Conservation (phyloP, 2,329 filamentous ascomycete species). For the Atkinsonella texensis region DNA sequence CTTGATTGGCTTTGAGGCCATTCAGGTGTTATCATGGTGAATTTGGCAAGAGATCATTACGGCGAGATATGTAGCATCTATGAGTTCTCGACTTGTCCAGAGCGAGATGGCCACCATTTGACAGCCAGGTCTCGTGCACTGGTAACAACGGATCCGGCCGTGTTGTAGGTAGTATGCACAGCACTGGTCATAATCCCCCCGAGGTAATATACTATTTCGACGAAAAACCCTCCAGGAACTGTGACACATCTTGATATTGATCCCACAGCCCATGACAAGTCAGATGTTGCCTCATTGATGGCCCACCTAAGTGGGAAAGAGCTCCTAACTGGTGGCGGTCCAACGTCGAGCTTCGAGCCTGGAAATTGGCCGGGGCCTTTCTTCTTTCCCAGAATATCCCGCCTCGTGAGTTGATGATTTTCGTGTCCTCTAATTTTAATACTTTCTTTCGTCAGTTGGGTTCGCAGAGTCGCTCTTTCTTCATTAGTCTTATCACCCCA, state of each 20-base stretch:
- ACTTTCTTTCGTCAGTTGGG: slow-evolving; percentile 16
- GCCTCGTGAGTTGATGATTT: slow-evolving; percentile 15
- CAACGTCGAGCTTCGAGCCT: slow-evolving; percentile 14
- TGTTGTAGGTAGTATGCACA: not conserved
- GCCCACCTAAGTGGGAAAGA: slow-evolving; percentile 15
- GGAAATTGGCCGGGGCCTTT: slow-evolving; percentile 16
- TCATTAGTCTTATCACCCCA: slow-evolving; percentile 35
- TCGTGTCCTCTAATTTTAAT: slow-evolving; percentile 15
- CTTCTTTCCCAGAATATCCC: slow-evolving; percentile 13
- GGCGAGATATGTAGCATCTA: too few species aligned
- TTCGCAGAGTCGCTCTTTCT: slow-evolving; percentile 12
- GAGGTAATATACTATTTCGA: not conserved
- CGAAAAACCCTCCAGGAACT: not conserved
- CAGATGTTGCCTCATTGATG: slow-evolving; percentile 9
- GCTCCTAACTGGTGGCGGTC: slow-evolving; percentile 9
- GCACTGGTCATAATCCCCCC: not conserved
- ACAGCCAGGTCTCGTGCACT: not conserved
- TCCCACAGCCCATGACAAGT: slow-evolving; percentile 11
- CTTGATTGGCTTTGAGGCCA: too few species aligned
- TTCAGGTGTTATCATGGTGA: too few species aligned
- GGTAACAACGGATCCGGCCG: not conserved
- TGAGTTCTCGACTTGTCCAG: not conserved
- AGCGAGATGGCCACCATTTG: not conserved
- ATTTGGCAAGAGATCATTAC: too few species aligned
- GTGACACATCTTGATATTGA: slow-evolving; percentile 9